A percentile compares a stretch with the other conserved stretches of the same genome.
Conservation (phyloP, 208 protist genomes). For the Wallacemonas collosoma region DNA sequence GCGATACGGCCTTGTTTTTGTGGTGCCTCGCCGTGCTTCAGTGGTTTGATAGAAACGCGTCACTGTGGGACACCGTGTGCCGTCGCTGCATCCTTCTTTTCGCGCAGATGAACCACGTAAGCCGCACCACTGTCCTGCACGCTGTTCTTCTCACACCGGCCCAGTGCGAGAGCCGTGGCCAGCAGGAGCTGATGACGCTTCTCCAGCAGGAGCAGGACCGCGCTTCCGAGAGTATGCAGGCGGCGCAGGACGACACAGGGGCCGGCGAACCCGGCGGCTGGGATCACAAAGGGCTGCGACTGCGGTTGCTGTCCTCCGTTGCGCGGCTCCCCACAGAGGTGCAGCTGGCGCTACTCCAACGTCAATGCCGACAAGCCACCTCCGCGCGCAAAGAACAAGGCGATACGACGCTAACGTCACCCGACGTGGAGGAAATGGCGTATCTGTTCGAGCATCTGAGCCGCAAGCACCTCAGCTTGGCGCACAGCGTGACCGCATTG, state of each 20-base stretch:
- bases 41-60: constrained; percentile 17
- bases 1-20: constrained; percentile 48
- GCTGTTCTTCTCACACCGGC: constrained; percentile 42
- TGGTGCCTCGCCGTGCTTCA: constrained; percentile 67
- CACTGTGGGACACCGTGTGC: constrained; percentile 61
- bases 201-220: constrained; percentile 9
- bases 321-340: constrained; percentile 8
- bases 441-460: constrained; percentile 12
- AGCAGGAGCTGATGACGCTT: constrained; percentile 31
- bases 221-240: not conserved
- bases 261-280: not conserved
- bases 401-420: not conserved
- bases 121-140: constrained; percentile 50
- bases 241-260: not conserved
- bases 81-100: constrained; percentile 41
- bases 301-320: constrained; percentile 6
- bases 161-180: constrained; percentile 28
- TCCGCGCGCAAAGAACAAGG: not conserved
- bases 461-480: constrained; percentile 1
- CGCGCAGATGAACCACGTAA: constrained; percentile 37
- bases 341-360: constrained; percentile 9
- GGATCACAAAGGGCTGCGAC: not conserved
- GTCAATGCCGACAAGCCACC: not conserved
- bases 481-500: not conserved
- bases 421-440: constrained; percentile 9